A percentile compares a stretch with the other conserved stretches of the same genome.
These are phyloP conservation scores for Syzygium grande DNA, from an alignment of 345 rosid species.

Conservation along the genomic window DNA sequence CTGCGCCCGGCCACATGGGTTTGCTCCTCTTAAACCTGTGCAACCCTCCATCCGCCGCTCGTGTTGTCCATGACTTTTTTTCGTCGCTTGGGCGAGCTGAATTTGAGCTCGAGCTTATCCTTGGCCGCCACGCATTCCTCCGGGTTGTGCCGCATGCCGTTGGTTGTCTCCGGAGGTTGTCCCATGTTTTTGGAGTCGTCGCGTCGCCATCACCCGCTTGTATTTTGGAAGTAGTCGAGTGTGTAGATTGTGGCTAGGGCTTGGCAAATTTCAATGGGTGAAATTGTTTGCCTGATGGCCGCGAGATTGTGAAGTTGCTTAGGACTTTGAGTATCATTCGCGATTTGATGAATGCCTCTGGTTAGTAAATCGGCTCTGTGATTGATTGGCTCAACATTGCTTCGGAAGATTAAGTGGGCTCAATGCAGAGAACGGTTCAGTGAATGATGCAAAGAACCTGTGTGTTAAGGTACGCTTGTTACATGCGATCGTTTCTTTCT, in stretches of 20 bases:
- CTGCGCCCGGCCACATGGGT: slow-evolving; percentile 40
- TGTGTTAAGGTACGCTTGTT: slow-evolving; percentile 63
- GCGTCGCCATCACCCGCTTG: not conserved
- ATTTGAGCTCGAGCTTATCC: not conserved
- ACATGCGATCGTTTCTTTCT: not conserved
- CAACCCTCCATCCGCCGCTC: not conserved
- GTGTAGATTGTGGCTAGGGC: not conserved
- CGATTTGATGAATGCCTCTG: not conserved
- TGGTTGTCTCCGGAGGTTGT: not conserved
- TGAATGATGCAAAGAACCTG: slow-evolving; percentile 58
- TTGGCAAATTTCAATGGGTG: not conserved
- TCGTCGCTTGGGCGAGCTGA: not conserved
- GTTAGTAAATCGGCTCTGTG: slow-evolving; percentile 1
- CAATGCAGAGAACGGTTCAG: slow-evolving; percentile 41
- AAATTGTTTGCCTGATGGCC: not conserved
- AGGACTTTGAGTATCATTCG: not conserved
- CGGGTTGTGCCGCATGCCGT: not conserved
- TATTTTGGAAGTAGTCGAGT: not conserved
- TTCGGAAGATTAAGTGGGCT: slow-evolving; percentile 53
- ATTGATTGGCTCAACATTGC: not conserved
- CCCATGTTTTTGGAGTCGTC: not conserved
- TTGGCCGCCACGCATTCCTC: not conserved
- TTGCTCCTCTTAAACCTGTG: slow-evolving; percentile 80
- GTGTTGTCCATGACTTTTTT: not conserved
- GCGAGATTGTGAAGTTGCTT: not conserved